Conservation (phyloP, 805 yeast species). For the Blastobotrys robertii region DNA sequence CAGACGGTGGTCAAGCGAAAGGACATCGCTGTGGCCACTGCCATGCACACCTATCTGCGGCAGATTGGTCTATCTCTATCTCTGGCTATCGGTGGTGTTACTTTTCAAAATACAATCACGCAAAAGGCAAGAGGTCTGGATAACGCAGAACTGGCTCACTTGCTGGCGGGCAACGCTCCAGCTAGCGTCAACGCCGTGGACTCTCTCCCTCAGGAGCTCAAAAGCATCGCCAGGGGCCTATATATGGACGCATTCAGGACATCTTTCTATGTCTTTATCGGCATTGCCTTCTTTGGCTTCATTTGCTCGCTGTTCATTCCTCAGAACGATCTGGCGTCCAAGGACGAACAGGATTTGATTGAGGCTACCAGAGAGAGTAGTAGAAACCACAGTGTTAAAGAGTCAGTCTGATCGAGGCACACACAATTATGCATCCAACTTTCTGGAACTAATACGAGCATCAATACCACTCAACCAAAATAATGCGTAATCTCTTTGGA, state of each 20-base stretch:
- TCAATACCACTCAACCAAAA: not conserved
- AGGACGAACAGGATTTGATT: not conserved
- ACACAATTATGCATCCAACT: not conserved
- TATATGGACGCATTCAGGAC: slow-evolving; percentile 14
- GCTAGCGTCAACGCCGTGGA: slow-evolving; percentile 13
- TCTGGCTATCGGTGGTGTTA: slow-evolving; percentile 36
- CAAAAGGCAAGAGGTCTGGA: slow-evolving; percentile 18
- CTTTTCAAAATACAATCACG: slow-evolving; percentile 35
- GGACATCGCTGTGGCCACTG: slow-evolving; percentile 40
- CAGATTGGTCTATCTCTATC: slow-evolving; percentile 30
- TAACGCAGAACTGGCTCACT: slow-evolving; percentile 2
- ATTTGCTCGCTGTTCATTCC: slow-evolving; percentile 13
- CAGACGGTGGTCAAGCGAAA: slow-evolving; percentile 41
- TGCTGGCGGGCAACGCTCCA: slow-evolving; percentile 14
- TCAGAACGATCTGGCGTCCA: slow-evolving; percentile 14
- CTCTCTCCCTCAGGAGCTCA: slow-evolving; percentile 6
- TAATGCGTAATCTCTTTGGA: not conserved
- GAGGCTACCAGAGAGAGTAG: not conserved
- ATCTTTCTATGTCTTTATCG: slow-evolving; percentile 16
- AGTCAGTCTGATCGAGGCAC: not conserved
- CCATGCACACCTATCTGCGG: slow-evolving; percentile 36
- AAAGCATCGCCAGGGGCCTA: slow-evolving; percentile 8
- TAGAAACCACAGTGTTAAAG: not conserved
- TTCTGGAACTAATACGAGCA: not conserved
- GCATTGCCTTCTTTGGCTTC: slow-evolving; percentile 13